Base-by-base conservation (phyloP, 257 asterid species). In the Thymus quinquecostatus region DNA sequence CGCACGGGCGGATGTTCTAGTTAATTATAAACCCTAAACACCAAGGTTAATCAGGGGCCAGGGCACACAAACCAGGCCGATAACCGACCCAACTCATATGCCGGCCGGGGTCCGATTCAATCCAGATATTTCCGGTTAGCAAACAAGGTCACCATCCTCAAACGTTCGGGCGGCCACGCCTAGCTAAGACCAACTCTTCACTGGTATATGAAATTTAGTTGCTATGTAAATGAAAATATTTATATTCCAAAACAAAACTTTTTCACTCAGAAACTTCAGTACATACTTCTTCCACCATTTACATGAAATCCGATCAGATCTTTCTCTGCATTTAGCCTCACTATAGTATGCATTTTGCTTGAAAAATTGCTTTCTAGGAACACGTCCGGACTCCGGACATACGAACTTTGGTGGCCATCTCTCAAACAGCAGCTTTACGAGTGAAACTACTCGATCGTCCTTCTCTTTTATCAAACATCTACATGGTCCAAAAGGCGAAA, bases 311-410 rank as follows among this genome's bases (percentile, higher is more conserved):
- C 82, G 75, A 68, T 81, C 85, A 27, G 38, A 38, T 78, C 82
- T 86, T 76, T 86, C 74, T 74, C 75, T 80, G 80, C 82, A 85
- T 82, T 21, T 82, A 84, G 82, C 75, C 83, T 4, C 82, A 82
- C 86, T 81, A 80, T 79, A 83, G 79, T 77, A 82, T 82, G 88
- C 82, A 81, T 64, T 51, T 63, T 50, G 71, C 62, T 44, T 63
- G 57, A 32, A 67, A 41, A 60, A 34, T 62, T 67, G 50, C 72
- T 68, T 14, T 34, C 11, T 4, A 60, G 53, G 54, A 53, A 44
- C 71, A 65, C 3, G 77, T 69, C 21, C 21, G 21, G 21, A 21
- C 21, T 21, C 21, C 62, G 2, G 43, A 47, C 58, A 36, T 34
- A 57, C 11, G 53, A 79, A 60, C 58, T 47, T n/a, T 56, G 49